Base-by-base conservation (phyloP, 768 basidiomycete genomes). In the Udeniomyces megalosporus region DNA sequence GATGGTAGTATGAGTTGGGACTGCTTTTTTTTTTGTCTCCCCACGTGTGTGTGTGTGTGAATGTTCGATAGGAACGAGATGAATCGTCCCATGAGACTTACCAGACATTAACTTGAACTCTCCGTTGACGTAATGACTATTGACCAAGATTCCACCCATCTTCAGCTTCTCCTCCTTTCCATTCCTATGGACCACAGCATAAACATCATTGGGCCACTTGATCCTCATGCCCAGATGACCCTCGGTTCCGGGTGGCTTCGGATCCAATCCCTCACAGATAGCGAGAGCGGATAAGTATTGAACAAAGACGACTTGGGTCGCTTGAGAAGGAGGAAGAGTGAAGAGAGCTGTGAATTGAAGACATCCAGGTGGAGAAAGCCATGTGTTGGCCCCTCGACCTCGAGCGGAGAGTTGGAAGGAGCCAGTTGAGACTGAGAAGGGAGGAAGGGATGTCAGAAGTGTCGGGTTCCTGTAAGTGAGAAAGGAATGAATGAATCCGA, bases 121-220 rank as follows among this genome's bases (percentile, higher is more conserved):
- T 0, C 82, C 83, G 1, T 80, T 80, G n/a, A 77, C 75, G 66
- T 91, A 90, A 68, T 80, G 85, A 29, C 88, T 88, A 68, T 85
- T 93, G 35, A 99, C 88, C 26, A 97, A 75, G 20, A 96, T 84
- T 0, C 95, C 93, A 0, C 93, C 93, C 38, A 96, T 75, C 73
- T 99, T 97, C 28, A 71, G 69, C 35, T 61, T 66, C 5, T 71
- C 71, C 73, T 80, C 83, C 61, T 74, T 73, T 67, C 81, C 80
- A 22, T 75, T 67, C 4, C 75, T 76, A 2, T 71, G 76, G 3
- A 15, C 67, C 8, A 71, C 68, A 45, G 83, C 85, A 69, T 96
- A 96, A 4, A 99, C 76, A 68, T 97, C 95, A 69, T 97, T 97
- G 22, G 93, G 95, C 95, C 95, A 97, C 72, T 96, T 97, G 28